Percentiles rank a stretch among this genome's conserved stretches.
phyloP scores from a whole-genome alignment of 2,329 filamentous ascomycete genomes.

The Colletotrichum paranaense region DNA sequence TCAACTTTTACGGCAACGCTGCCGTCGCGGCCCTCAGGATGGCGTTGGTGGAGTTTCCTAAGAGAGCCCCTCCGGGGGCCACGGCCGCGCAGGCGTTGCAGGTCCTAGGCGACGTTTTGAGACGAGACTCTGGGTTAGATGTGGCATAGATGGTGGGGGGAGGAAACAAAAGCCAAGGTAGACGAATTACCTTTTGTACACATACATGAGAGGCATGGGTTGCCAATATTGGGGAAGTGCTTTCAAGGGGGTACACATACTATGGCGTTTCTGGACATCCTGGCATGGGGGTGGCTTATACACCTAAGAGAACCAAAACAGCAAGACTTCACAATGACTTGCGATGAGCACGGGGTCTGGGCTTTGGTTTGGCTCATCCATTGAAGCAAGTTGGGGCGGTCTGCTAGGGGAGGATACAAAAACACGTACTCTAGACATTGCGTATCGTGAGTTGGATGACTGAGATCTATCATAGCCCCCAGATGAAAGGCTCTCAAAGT shows the following conservation, averaged over 20 bases:
- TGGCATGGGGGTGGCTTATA: not conserved
- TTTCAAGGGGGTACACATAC: not conserved
- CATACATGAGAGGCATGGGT: conserved; percentile 7
- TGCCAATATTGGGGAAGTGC: conserved; percentile 1
- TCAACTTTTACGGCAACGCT: conserved; percentile 83
- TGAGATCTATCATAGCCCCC: conserved; percentile 8
- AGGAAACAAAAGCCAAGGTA: not conserved
- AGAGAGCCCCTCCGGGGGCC: conserved; percentile 58
- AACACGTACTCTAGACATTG: conserved; percentile 10
- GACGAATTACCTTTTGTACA: conserved; percentile 27
- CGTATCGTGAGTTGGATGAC: conserved; percentile 20
- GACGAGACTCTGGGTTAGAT: conserved; percentile 60
- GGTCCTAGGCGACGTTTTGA: conserved; percentile 65
- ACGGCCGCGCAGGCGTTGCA: conserved; percentile 62
- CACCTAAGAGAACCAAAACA: not conserved
- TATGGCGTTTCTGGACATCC: conserved; percentile 27
- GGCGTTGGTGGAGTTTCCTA: conserved; percentile 81
- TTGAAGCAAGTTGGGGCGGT: not conserved
- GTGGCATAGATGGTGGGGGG: conserved; percentile 45
- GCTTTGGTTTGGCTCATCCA: not conserved
- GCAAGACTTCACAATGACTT: not conserved
- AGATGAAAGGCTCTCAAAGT: not conserved
- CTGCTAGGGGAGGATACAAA: not conserved
- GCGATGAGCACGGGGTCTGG: not conserved
- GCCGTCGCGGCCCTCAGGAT: conserved; percentile 77